Base-by-base conservation (phyloP, 1,284 basidiomycete species). In the Rhodotorula sp. region DNA sequence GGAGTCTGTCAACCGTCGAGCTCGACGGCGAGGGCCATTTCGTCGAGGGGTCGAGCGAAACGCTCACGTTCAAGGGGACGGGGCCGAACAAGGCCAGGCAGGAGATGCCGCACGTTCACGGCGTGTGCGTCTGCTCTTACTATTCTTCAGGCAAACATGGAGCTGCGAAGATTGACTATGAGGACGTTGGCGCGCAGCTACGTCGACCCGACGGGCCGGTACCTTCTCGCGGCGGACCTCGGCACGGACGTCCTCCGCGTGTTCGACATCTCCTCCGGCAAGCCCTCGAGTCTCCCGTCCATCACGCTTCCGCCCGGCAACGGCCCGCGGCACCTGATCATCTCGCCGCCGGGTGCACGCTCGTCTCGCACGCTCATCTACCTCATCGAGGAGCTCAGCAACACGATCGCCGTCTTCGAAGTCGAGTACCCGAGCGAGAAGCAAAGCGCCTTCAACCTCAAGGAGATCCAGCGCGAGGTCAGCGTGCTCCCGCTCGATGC, bases 241-340 rank as follows among this genome's bases (percentile, higher is more conserved):
- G 75, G 75, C 17, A 44, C 69, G 6, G 75, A 76, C 57, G 53
- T 64, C 5, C 21, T 76, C n/a, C 61, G 63, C 3, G 62, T 68
- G 15, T 74, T 68, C n/a, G 17, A 63, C 12, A 67, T 70, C 39
- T 25, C 62, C 6, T 29, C 29, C 36, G 36, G 29, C 19, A 13
- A 41, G 1, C 37, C 72, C 46, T 46, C 51, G 8, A 27, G 34
- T 0, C 41, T 58, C 32, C 59, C 58, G 3, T 41, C 71, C 7
- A 32, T 72, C 53, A 6, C 50, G 3, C 50, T 72, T 32, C 53
- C 61, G 10, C 36, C 69, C 17, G 73, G 73, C 13, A 48, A 53
- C 22, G 73, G 75, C 0, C 73, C 75, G 3, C 70, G 75, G 9
- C 75, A 76, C 65, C 36, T 75, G 48, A 25, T 68, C 27, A 62